Percentiles rank a stretch among this genome's conserved stretches.
These are phyloP conservation scores for Lactarius psammicola DNA, from an alignment of 768 basidiomycete species.

Conservation along the genomic window DNA sequence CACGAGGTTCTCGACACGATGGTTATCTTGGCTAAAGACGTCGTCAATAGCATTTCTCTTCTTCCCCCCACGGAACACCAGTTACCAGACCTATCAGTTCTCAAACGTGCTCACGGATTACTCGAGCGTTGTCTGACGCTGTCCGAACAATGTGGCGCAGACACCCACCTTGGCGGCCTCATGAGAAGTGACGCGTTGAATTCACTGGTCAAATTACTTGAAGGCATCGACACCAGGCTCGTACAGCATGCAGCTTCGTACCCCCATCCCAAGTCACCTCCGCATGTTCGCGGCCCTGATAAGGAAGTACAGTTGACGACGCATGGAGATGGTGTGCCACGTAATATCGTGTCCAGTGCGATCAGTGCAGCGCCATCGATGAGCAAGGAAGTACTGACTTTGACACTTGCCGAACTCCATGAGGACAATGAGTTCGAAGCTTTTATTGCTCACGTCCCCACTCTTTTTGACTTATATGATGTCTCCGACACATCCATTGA, in stretches of 20 bases:
- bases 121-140: neutral
- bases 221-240: neutral
- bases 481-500: neutral
- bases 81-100: neutral
- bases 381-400: neutral
- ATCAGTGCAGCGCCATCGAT: neutral
- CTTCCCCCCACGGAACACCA: neutral
- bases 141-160: neutral
- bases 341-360: neutral
- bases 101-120: neutral
- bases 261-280: neutral
- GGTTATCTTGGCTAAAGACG: neutral
- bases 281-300: neutral
- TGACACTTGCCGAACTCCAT: neutral
- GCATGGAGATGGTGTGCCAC: neutral
- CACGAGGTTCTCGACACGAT: slow-evolving; percentile 5
- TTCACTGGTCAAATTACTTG: neutral
- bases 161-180: neutral
- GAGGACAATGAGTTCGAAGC: slow-evolving; percentile 2
- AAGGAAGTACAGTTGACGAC: neutral
- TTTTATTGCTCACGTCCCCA: neutral
- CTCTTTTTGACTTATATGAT: neutral
- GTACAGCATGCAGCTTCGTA: neutral
- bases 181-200: neutral
- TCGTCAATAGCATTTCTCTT: neutral